A percentile compares a stretch with the other conserved stretches of the same genome.
phyloP scores from a whole-genome alignment of 1,284 basidiomycete species.

The Ceratorhiza oryzae-sativae region DNA sequence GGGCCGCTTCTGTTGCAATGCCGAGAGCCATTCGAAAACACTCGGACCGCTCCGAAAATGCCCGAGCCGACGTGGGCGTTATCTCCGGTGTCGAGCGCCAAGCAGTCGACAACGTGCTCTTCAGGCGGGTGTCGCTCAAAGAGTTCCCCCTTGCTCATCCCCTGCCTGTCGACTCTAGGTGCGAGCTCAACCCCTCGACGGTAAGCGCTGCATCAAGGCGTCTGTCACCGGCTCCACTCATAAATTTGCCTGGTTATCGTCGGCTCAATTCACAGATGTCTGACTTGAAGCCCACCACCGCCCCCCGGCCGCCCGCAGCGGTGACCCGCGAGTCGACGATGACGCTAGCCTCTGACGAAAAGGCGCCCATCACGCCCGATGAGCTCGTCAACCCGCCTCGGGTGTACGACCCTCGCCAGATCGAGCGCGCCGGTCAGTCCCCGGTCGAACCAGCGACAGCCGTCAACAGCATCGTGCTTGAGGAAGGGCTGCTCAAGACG shows the following conservation, averaged over 20 bases:
- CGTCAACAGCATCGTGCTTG: conserved; percentile 27
- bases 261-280: conserved; percentile 4
- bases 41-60: background rate
- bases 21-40: background rate
- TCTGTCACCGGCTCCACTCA: background rate
- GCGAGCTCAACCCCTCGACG: conserved; percentile 10
- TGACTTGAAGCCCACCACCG: background rate
- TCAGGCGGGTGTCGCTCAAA: background rate
- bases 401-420: conserved; percentile 14
- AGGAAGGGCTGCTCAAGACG: conserved; percentile 10
- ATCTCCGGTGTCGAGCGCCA: background rate
- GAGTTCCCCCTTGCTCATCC: background rate
- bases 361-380: background rate
- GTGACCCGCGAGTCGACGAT: background rate
- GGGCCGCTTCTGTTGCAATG: background rate
- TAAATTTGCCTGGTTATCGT: background rate
- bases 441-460: conserved; percentile 18
- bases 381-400: conserved; percentile 11
- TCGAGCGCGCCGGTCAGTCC: conserved; percentile 10
- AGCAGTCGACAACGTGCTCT: conserved; percentile 3
- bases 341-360: conserved; percentile 1
- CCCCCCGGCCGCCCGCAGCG: background rate
- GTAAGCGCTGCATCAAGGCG: background rate
- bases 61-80: conserved; percentile 22
- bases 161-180: background rate